phyloP scores from a whole-genome alignment of 2,329 filamentous ascomycete species.

The Elsinoe batatas region DNA sequence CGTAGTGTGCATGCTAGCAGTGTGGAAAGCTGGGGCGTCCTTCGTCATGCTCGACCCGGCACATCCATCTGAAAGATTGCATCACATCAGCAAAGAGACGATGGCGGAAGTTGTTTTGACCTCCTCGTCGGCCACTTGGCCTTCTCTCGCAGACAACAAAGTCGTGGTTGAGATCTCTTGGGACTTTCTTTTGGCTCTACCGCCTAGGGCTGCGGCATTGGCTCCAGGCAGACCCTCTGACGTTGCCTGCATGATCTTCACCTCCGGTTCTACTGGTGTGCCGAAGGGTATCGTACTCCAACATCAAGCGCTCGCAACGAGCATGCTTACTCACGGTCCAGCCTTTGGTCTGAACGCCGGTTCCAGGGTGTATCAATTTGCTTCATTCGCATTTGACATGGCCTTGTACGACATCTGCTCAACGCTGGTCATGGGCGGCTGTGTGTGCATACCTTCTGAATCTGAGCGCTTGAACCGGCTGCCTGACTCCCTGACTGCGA shows the following conservation, averaged over 20 bases:
- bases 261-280: constrained; percentile 5
- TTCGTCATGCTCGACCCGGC: constrained; percentile 20
- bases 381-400: constrained; percentile 10
- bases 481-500: neutral
- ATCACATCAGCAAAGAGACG: neutral
- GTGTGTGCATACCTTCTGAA: constrained; percentile 9
- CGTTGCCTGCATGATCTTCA: constrained; percentile 5
- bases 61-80: neutral
- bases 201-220: neutral
- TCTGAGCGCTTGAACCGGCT: neutral
- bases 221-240: neutral
- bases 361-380: constrained; percentile 1
- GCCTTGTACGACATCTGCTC: neutral
- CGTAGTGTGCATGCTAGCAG: constrained; percentile 28
- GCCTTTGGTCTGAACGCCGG: neutral
- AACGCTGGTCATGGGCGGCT: neutral
- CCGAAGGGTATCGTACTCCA: constrained; percentile 7
- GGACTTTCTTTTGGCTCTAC: neutral
- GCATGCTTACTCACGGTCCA: constrained; percentile 1
- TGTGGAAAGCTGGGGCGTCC: constrained; percentile 29
- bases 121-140: neutral
- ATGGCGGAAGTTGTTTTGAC: neutral
- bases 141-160: neutral
- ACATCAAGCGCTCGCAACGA: constrained; percentile 7
- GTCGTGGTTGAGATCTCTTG: neutral